These are phyloP conservation scores for Wickerhamomyces bovis DNA, from an alignment of 805 yeast species.

Conservation along the genomic window DNA sequence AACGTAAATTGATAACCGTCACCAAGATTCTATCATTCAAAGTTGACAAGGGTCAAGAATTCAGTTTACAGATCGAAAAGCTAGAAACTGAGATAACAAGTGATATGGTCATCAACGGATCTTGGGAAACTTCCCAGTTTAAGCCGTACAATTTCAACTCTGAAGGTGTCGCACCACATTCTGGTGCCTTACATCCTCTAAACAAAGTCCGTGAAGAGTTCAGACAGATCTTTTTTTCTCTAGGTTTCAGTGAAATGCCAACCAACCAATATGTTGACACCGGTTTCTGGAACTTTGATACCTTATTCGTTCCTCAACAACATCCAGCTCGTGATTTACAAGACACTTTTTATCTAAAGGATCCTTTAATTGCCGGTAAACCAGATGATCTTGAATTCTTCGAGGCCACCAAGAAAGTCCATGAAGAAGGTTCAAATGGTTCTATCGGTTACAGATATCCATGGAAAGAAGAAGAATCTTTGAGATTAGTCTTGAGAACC, in stretches of 20 bases:
- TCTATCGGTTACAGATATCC: slow-evolving; percentile 98
- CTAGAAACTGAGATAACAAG: slow-evolving; percentile 91
- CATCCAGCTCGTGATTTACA: slow-evolving; percentile 99
- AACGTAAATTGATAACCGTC: slow-evolving; percentile 77
- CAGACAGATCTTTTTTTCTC: slow-evolving; percentile 92
- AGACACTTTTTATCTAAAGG: slow-evolving; percentile 96
- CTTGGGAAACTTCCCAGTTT: slow-evolving; percentile 80
- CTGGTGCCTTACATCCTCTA: slow-evolving; percentile 96
- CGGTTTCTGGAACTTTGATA: slow-evolving; percentile 98
- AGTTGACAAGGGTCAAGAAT: slow-evolving; percentile 77
- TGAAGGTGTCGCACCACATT: slow-evolving; percentile 78
- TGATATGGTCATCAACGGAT: slow-evolving; percentile 80
- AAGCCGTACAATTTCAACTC: slow-evolving; percentile 95
- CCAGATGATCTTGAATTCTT: slow-evolving; percentile 81
- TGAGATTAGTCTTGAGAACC: slow-evolving; percentile 89
- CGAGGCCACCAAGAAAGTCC: slow-evolving; percentile 75
- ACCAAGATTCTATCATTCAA: slow-evolving; percentile 70
- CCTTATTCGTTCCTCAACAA: slow-evolving; percentile 96
- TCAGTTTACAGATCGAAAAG: slow-evolving; percentile 72
- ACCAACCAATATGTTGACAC: slow-evolving; percentile 96
- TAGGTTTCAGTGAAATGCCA: slow-evolving; percentile 99
- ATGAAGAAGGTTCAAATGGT: slow-evolving; percentile 84
- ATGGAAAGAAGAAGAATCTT: slow-evolving; percentile 89
- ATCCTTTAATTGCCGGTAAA: slow-evolving; percentile 73
- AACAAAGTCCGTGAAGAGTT: slow-evolving; percentile 96